Base-by-base conservation (phyloP, 768 basidiomycete species). In the Trametes elegans region DNA sequence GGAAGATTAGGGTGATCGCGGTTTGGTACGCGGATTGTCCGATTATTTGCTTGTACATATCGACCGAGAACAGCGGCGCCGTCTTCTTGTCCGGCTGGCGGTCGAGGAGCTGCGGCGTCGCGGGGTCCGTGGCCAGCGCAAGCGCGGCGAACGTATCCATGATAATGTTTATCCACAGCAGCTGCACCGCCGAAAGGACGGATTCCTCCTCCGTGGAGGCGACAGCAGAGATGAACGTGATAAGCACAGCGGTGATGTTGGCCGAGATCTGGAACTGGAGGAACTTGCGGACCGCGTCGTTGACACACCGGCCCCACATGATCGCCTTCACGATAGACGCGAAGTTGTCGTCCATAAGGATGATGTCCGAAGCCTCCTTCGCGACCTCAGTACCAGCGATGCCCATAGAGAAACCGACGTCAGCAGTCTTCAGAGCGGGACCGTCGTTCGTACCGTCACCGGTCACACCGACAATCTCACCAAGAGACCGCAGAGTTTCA, bases 91-190 rank as follows among this genome's bases (percentile, higher is more conserved):
- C 94, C 3, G 97, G 97, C 69, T 90, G 89, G 65, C 96, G 86
- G 51, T 97, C 79, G 39, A 99, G 83, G 29, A 92, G 80, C 5
- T 76, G 69, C 42, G 85, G 85, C 1, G 87, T 83, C 0, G 97
- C 95, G 8, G 94, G 95, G 70, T 98, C 97, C 23, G 97, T 98
- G 16, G 97, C 96, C 46, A 99, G 83, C 11, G 97, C 97, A 46
- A 98, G 84, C 23, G 97, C 97, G 52, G 97, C 97, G 67, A 99
- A 98, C 2, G 93, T 96, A 68, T 97, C 95, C 94, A 96, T 96
- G 70, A 96, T 96, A 58, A 98, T 88, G 77, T 98, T 98, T 72
- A 98, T 93, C 95, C 97, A 99, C 19, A 99, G 83, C 5, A 99
- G 74, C 68, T 99, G 97, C 1, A 99, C 97, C 28, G 97, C 96